phyloP scores from a whole-genome alignment of 2,329 filamentous ascomycete species.

The Laburnicola sp. region DNA sequence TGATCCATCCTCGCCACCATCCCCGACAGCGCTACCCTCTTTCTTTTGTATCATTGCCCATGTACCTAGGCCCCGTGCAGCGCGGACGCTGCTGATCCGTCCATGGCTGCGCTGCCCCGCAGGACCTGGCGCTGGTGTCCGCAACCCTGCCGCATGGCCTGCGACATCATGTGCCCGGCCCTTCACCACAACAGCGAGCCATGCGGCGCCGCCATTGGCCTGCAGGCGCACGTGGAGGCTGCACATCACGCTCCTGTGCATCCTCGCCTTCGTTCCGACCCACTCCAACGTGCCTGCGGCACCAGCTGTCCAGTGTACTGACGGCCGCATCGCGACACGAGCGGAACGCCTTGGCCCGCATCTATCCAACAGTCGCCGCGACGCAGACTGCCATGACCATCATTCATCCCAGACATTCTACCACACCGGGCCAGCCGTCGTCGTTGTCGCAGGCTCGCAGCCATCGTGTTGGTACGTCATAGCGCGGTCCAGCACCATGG shows the following conservation, averaged over 20 bases:
- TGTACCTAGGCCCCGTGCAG: neutral
- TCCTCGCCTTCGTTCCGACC: constrained; percentile 10
- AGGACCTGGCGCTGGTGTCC: neutral
- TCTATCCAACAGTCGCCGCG: too few species aligned
- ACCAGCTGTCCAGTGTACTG: neutral
- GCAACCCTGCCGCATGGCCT: constrained; percentile 27
- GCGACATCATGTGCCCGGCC: constrained; percentile 27
- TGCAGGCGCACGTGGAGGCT: constrained; percentile 2
- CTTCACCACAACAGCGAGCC: constrained; percentile 6
- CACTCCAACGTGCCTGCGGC: neutral
- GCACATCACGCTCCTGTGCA: constrained; percentile 15
- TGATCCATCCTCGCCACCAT: too few species aligned
- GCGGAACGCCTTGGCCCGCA: neutral
- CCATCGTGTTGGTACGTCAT: constrained; percentile 11
- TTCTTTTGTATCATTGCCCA: neutral
- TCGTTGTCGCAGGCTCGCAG: too few species aligned
- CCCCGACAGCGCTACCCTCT: neutral
- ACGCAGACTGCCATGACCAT: too few species aligned
- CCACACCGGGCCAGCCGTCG: too few species aligned
- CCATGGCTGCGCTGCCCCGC: constrained; percentile 3
- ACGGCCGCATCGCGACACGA: too few species aligned
- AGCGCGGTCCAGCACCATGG: constrained; percentile 35
- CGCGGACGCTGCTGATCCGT: neutral
- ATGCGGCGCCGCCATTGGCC: constrained; percentile 13
- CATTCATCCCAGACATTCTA: too few species aligned